These are phyloP conservation scores for Salix dunnii DNA, from an alignment of 345 rosid genomes.

Conservation along the genomic window DNA sequence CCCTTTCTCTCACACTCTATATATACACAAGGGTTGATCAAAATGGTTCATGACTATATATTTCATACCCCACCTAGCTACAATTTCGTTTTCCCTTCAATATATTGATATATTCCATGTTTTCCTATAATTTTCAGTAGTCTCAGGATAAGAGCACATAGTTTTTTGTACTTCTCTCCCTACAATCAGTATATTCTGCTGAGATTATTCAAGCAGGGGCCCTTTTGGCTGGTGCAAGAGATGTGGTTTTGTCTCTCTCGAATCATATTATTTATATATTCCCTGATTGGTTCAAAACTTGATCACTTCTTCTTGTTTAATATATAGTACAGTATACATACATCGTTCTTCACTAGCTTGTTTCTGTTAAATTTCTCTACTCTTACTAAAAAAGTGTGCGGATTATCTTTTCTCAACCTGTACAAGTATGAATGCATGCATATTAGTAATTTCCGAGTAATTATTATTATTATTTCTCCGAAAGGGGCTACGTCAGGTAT, in stretches of 20 bases:
- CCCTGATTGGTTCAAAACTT: slow-evolving; percentile 5
- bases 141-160: not conserved
- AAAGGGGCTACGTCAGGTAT: slow-evolving; percentile 93
- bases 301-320: not conserved
- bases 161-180: not conserved
- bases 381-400: not conserved
- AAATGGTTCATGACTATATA: not conserved
- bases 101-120: not conserved
- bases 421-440: not conserved
- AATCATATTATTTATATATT: not conserved
- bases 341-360: not conserved
- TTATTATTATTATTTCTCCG: not conserved
- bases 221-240: slow-evolving; percentile 30
- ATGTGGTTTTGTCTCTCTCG: slow-evolving; percentile 47
- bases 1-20: not conserved
- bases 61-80: not conserved
- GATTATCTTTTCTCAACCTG: not conserved
- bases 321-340: not conserved
- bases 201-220: slow-evolving; percentile 2
- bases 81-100: not conserved
- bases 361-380: not conserved
- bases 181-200: not conserved
- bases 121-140: not conserved
- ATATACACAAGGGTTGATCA: not conserved
- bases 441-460: not conserved